Evolutionary conservation across 2,329 filamentous ascomycete species (phyloP), one percentile per base, ranked within the genome.

Genomic region (Phyllosticta citriasiana): DNA sequence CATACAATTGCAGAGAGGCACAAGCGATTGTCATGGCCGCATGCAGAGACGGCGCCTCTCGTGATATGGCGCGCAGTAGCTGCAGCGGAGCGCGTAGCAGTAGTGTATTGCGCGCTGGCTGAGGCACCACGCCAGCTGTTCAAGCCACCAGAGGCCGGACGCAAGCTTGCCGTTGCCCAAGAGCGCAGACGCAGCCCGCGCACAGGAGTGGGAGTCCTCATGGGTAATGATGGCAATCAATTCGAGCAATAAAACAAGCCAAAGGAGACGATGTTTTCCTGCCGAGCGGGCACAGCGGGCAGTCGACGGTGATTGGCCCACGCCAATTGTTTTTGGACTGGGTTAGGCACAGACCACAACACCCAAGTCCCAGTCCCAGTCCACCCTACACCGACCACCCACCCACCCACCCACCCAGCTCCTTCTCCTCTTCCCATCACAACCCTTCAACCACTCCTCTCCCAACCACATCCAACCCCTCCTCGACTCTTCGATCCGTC

Each of bases 401-500:
- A 53, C n/a, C n/a, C n/a, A n/a, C n/a, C n/a, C 59, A 51, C 30
- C 55, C 14, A 9, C 33, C 4, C 40, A 40, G 47, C 40, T 35
- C 26, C 55, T 57, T 47, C 55, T 57, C 59, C 55, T 61, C 57
- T 55, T 57, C 55, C 59, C 51, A 57, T 55, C 52, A 51, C 50
- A 35, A 53, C 59, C 55, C 24, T 54, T 50, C 59, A 35, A 60
- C 53, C 25, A 12, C 54, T 50, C 59, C 53, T 25, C 26, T 57
- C 26, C 35, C 14, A 57, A 50, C 59, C 59, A 22, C n/a, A 5
- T 5, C 8, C 16, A 14, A 24, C 53, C 35, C 35, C 14, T 30
- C 52, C 40, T 35, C 54, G 40, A 6, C 40, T 53, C 12, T 12
- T 8, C 25, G 12, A 12, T 14, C 55, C 25, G 30, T 62, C 60